Evolutionary conservation across 352 stramenopile species (phyloP), one percentile per base, ranked within the genome.

Genomic region (Pythium scleroteichum): DNA sequence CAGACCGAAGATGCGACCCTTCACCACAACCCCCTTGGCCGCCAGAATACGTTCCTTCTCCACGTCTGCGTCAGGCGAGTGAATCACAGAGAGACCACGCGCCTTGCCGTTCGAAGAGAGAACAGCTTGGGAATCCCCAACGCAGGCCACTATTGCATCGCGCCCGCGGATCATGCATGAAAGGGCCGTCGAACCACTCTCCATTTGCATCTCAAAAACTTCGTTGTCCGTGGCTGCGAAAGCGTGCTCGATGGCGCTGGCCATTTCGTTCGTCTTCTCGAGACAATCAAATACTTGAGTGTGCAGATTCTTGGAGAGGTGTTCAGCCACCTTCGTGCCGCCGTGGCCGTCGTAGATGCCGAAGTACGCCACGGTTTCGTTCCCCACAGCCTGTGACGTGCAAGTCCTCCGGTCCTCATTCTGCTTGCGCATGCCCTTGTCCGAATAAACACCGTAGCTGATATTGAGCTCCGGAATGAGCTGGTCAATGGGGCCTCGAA

Each of bases 311-410:
- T 81, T 42, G 8, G 77, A 64, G 40, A 95, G 44, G 35, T 88
- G 87, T 27, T 90, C 78, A 41, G 80, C 78, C 5, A 95, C 82
- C 46, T 85, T 73, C 4, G 77, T 38, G 20, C 87, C 87, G 45
- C 79, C 82, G 59, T 95, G 87, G 38, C 87, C 87, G 62, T 95
- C 87, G 62, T 90, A 95, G 1, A 95, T 62, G n/a, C 79, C 87
- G 55, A 95, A 93, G 60, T 86, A 95, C 26, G 80, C 84, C 14
- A 91, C 72, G 0, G 79, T 70, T 19, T 94, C 75, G 59, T 90
- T 67, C 39, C 73, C 46, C 5, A 89, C 70, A 51, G 46, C 66
- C n/a, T 75, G 68, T 27, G 79, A 77, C 2, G 68, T 68, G 51
- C 70, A 89, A 9, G 78, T 72, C 26, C 79, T 63, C 59, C 83